These are phyloP conservation scores for Phialophora macrospora DNA, from an alignment of 2,329 filamentous ascomycete species.

Conservation along the genomic window DNA sequence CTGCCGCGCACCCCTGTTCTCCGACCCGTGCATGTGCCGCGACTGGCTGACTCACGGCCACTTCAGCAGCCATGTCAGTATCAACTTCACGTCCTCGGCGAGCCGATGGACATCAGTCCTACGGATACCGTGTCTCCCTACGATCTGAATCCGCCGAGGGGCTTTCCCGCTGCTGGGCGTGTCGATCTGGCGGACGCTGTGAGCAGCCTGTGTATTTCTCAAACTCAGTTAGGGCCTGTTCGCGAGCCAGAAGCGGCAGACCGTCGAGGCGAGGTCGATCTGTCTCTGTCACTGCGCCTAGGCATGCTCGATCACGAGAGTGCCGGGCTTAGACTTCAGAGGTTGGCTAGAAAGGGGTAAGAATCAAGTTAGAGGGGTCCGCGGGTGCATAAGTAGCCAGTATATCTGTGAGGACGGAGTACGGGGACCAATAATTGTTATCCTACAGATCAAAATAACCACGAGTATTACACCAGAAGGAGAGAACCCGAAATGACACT, in stretches of 20 bases:
- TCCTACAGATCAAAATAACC: too few species aligned
- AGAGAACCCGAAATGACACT: too few species aligned
- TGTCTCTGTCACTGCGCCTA: neutral
- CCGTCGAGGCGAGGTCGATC: neutral
- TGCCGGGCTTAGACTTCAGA: conserved; percentile 8
- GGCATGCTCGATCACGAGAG: conserved; percentile 8
- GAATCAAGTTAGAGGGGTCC: neutral
- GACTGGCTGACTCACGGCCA: neutral
- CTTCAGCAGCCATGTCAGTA: neutral
- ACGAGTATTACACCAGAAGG: too few species aligned
- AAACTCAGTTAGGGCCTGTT: neutral
- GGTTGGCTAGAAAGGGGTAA: conserved; percentile 3
- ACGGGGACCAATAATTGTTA: neutral
- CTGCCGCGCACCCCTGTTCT: conserved; percentile 20
- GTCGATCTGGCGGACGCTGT: conserved; percentile 1
- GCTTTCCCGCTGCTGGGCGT: neutral
- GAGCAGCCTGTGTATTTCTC: conserved; percentile 4
- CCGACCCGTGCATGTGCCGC: conserved; percentile 14
- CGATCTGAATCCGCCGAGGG: conserved; percentile 9
- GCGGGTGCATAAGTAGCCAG: neutral
- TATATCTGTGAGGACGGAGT: neutral
- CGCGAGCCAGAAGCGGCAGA: neutral
- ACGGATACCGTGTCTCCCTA: conserved; percentile 24
- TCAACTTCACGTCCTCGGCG: neutral
- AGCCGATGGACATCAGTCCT: conserved; percentile 12